Evolutionary conservation across 75 land plant species (phyloP), one percentile per base, ranked within the genome.

Genomic region (Pinus taeda): DNA sequence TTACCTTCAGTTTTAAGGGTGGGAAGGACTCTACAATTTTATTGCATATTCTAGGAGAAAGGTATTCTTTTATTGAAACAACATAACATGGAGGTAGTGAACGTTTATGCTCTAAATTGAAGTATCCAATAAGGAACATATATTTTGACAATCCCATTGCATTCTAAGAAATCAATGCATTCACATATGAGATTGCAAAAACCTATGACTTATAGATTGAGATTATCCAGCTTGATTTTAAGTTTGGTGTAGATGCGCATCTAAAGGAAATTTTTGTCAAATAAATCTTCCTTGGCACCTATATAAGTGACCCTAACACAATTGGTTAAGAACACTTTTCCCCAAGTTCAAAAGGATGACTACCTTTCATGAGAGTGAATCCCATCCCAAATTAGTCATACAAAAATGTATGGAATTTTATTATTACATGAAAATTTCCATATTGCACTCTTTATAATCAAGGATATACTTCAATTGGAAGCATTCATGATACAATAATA

Each of bases 361-460:
- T 96, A 30, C 90, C 96, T 75, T 95, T 95, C 80, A 95, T 95
- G 98, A 83, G 98, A 72, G 94, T 95, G 79, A 95, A 95, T 82
- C 98, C 98, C 4, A 95, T 95, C 65, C 74, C 93, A 80, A 94
- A 95, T 79, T 95, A 96, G 98, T 95, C 98, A 75, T 95, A 95
- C 93, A 95, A 96, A 80, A 96, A 95, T 80, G 91, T 95, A 21
- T 95, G 98, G 98, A 87, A 93, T 7, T 95, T 95, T 77, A 81
- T 95, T 39, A 81, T 95, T 59, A 86, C 92, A 22, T 95, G 96
- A 88, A 91, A 93, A 64, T 92, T 93, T 60, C 84, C 80, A 12
- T 95, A 95, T 82, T 95, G 98, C 86, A 91, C 88, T 62, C 92
- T 93, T 58, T 95, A 95, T 88, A 94, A 95, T 81, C 87, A 91